phyloP scores from a whole-genome alignment of 2,329 filamentous ascomycete genomes.

The Fusarium sp. region DNA sequence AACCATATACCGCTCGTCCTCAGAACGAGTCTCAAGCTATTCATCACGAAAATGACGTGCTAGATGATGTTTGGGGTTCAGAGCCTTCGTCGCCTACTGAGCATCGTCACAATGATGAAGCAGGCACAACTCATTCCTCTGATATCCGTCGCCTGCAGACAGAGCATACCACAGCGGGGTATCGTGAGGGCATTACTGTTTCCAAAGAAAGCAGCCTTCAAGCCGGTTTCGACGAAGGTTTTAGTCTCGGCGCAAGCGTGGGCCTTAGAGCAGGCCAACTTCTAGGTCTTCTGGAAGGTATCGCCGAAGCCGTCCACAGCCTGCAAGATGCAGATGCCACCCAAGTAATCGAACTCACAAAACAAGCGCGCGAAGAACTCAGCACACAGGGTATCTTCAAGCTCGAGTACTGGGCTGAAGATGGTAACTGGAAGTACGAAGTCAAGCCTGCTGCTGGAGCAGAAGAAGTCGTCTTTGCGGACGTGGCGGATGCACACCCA shows the following conservation, averaged over 20 bases:
- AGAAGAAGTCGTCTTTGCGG: slow-evolving; percentile 63
- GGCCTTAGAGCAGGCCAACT: slow-evolving; percentile 79
- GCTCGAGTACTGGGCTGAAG: slow-evolving; percentile 72
- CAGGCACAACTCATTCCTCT: slow-evolving; percentile 56
- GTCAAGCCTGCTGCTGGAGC: slow-evolving; percentile 55
- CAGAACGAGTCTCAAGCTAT: slow-evolving; percentile 27
- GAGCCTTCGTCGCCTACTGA: slow-evolving; percentile 39
- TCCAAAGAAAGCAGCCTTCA: slow-evolving; percentile 84
- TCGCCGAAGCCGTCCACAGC: slow-evolving; percentile 62
- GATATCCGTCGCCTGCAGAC: slow-evolving; percentile 80
- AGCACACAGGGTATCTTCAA: slow-evolving; percentile 72
- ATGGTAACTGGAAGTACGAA: slow-evolving; percentile 77
- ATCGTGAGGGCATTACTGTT: slow-evolving; percentile 84
- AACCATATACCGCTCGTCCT: slow-evolving; percentile 41
- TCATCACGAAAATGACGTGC: slow-evolving; percentile 37
- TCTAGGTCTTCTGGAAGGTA: slow-evolving; percentile 80
- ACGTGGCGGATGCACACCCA: slow-evolving; percentile 76
- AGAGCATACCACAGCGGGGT: slow-evolving; percentile 85
- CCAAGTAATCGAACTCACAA: not conserved
- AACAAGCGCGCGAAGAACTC: slow-evolving; percentile 67
- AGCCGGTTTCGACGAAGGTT: slow-evolving; percentile 91
- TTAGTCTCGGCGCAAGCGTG: slow-evolving; percentile 82
- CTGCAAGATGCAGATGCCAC: slow-evolving; percentile 39
- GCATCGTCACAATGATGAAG: slow-evolving; percentile 7
- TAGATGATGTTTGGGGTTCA: slow-evolving; percentile 54